These are phyloP conservation scores for Planoprotostelium fungivorum DNA, from an alignment of 78 protist species.

Conservation along the genomic window DNA sequence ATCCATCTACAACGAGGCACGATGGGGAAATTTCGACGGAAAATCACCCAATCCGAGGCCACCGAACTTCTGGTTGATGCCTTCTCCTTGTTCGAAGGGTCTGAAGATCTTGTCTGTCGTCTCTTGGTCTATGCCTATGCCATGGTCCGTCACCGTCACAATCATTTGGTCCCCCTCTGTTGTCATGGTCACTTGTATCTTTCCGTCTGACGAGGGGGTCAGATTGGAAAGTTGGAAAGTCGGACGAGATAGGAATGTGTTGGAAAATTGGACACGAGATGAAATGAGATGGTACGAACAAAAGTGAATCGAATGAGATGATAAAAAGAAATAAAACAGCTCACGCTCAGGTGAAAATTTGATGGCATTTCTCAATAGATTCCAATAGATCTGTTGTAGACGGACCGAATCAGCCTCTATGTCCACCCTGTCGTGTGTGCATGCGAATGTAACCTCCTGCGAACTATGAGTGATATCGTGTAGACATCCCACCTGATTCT, in stretches of 20 bases:
- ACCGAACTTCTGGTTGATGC: not conserved
- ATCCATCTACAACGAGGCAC: no score
- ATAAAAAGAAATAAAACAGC: not conserved
- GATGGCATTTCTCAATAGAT: not conserved
- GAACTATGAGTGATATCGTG: not conserved
- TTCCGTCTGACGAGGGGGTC: not conserved
- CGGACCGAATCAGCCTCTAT: not conserved
- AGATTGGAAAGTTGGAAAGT: not conserved
- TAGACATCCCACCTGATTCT: not conserved
- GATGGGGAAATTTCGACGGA: no score
- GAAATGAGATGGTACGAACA: no score
- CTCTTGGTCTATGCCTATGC: not conserved
- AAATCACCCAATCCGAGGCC: not conserved
- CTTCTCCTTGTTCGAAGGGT: not conserved
- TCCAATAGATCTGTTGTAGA: not conserved
- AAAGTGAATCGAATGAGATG: not conserved
- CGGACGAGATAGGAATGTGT: no score
- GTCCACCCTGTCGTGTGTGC: not conserved
- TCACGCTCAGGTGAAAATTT: not conserved
- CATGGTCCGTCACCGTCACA: not conserved
- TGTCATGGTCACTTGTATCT: not conserved
- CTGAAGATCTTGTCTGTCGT: not conserved
- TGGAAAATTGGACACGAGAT: no score
- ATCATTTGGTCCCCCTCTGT: not conserved
- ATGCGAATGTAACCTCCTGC: not conserved